These are phyloP conservation scores for Closterium sp. DNA, from an alignment of 139 green algal species.

Conservation along the genomic window DNA sequence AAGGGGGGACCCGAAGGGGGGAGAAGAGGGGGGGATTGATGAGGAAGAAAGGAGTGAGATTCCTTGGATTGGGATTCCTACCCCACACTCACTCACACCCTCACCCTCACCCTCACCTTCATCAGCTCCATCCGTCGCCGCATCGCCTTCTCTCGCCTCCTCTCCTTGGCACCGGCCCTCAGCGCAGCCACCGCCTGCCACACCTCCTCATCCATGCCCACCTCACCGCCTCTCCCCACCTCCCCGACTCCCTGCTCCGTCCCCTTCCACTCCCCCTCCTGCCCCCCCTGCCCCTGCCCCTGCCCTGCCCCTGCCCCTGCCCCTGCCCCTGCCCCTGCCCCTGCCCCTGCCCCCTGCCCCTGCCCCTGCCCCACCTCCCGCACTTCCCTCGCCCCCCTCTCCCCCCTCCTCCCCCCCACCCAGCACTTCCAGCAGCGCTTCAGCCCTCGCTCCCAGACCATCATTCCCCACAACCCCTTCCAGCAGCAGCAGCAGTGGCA, in stretches of 20 bases:
- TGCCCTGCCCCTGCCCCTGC: not conserved
- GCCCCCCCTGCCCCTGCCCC: not conserved
- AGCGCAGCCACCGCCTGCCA: conserved; percentile 9
- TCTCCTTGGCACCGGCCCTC: conserved; percentile 7
- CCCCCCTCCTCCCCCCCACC: not conserved
- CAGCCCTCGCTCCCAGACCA: conserved; percentile 55
- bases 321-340: not conserved
- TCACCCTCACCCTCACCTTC: conserved; percentile 23
- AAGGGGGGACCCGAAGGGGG: too few species aligned
- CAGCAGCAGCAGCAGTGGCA: conserved; percentile 63
- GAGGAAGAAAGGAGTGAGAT: too few species aligned
- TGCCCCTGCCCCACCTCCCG: not conserved
- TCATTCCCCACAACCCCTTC: conserved; percentile 53
- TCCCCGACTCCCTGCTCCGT: not conserved
- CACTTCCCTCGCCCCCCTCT: not conserved
- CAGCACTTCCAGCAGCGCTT: conserved; percentile 60
- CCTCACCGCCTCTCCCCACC: too few species aligned
- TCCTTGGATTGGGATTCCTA: too few species aligned
- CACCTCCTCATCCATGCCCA: not conserved
- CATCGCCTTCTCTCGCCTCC: not conserved
- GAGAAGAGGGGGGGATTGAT: too few species aligned
- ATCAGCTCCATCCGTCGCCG: conserved; percentile 35
- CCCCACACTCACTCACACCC: not conserved
- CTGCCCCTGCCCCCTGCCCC: too few species aligned
- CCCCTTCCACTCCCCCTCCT: not conserved